phyloP scores from a whole-genome alignment of 2,329 filamentous ascomycete species.

The Neofusicoccum cordaticola region DNA sequence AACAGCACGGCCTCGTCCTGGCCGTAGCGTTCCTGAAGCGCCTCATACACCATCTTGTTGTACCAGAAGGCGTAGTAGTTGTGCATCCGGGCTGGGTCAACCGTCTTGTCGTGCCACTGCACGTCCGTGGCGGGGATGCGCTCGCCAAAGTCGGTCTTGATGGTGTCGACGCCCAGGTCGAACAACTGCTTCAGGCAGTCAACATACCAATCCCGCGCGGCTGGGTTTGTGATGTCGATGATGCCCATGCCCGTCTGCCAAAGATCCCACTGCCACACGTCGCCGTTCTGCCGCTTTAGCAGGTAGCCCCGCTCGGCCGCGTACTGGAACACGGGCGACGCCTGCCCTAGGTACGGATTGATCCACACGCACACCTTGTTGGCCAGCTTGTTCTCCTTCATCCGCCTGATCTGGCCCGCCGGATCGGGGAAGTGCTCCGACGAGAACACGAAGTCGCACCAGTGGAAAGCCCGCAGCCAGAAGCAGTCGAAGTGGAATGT shows the following conservation, averaged over 20 bases:
- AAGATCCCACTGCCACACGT: constrained; percentile 72
- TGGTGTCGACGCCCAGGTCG: constrained; percentile 66
- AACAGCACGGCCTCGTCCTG: constrained; percentile 61
- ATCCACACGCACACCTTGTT: constrained; percentile 72
- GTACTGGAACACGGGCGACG: constrained; percentile 63
- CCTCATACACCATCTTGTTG: constrained; percentile 68
- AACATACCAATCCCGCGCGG: constrained; percentile 63
- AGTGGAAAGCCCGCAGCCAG: constrained; percentile 73
- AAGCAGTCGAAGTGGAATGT: constrained; percentile 78
- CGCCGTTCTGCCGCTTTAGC: constrained; percentile 65
- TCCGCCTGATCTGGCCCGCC: constrained; percentile 58
- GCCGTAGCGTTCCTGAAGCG: constrained; percentile 55
- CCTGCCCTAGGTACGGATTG: constrained; percentile 71
- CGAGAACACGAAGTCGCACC: constrained; percentile 74
- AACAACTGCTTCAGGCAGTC: constrained; percentile 62
- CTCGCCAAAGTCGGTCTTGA: constrained; percentile 77
- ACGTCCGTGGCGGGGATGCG: constrained; percentile 65
- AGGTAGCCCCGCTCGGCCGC: constrained; percentile 67
- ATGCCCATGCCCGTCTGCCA: constrained; percentile 77
- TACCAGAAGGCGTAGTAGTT: constrained; percentile 75
- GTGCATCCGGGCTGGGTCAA: constrained; percentile 68
- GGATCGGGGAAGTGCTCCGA: constrained; percentile 67
- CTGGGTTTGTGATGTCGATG: constrained; percentile 71
- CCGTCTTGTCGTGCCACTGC: constrained; percentile 58
- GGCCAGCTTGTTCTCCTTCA: constrained; percentile 60